A percentile compares a stretch with the other conserved stretches of the same genome.
phyloP scores from a whole-genome alignment of 306 rosid genomes.

The Vigna unguiculata region DNA sequence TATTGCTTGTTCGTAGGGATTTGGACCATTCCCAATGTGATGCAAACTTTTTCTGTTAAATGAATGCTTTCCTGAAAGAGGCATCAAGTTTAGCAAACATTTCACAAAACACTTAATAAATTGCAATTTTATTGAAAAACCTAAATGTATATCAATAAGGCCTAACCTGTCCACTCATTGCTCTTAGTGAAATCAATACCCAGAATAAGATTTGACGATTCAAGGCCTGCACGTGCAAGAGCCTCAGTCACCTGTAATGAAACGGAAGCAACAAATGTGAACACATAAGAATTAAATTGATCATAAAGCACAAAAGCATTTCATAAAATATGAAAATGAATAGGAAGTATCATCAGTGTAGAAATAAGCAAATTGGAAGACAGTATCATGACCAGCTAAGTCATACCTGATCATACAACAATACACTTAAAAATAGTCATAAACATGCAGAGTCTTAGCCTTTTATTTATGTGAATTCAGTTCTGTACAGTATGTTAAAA shows the following conservation, averaged over 20 bases:
- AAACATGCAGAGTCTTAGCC: not conserved
- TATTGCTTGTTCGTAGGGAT: slow-evolving; percentile 96
- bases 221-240: slow-evolving; percentile 93
- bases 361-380: slow-evolving; percentile 29
- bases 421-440: slow-evolving; percentile 15
- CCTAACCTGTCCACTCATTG: slow-evolving; percentile 97
- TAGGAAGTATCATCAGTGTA: slow-evolving; percentile 29
- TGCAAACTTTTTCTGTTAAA: slow-evolving; percentile 79
- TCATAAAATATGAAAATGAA: slow-evolving; percentile 29
- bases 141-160: not conserved
- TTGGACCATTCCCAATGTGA: slow-evolving; percentile 72
- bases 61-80: slow-evolving; percentile 67
- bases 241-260: slow-evolving; percentile 85
- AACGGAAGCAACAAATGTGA: slow-evolving; percentile 18
- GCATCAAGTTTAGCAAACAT: slow-evolving; percentile 50
- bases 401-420: slow-evolving; percentile 12
- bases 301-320: not conserved
- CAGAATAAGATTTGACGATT: slow-evolving; percentile 94
- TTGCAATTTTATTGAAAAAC: slow-evolving; percentile 19
- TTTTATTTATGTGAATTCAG: slow-evolving; percentile 34
- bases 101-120: slow-evolving; percentile 42
- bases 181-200: slow-evolving; percentile 97
- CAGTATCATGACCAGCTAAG: slow-evolving; percentile 9
- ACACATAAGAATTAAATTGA: slow-evolving; percentile 4
- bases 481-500: slow-evolving; percentile 11